Percentiles rank a stretch among this genome's conserved stretches.
These are phyloP conservation scores for Aspergillus bertholletiae DNA, from an alignment of 495 filamentous ascomycete genomes.

Conservation along the genomic window DNA sequence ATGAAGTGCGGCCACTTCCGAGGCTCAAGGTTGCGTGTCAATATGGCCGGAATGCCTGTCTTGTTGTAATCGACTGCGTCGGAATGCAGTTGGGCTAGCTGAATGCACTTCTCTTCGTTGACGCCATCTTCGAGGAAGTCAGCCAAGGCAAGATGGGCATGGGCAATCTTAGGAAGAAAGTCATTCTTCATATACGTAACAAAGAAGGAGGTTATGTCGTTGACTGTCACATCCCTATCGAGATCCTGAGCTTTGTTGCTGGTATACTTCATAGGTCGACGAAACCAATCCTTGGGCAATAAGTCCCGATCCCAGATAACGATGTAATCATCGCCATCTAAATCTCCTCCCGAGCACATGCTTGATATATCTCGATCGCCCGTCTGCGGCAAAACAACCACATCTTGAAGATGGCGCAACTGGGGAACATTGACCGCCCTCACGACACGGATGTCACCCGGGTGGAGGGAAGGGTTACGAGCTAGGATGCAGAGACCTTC, in stretches of 20 bases:
- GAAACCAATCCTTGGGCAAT: conserved; percentile 64
- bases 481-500: conserved; percentile 79
- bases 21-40: conserved; percentile 58
- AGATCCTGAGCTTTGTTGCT: conserved; percentile 48
- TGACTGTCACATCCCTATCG: conserved; percentile 55
- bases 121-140: conserved; percentile 63
- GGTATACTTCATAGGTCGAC: conserved; percentile 70
- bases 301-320: conserved; percentile 88
- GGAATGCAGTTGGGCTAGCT: conserved; percentile 80
- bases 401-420: conserved; percentile 72
- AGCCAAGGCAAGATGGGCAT: conserved; percentile 75
- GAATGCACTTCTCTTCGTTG: conserved; percentile 65
- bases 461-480: conserved; percentile 91
- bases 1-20: conserved; percentile 84
- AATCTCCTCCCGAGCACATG: conserved; percentile 95
- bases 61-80: conserved; percentile 92
- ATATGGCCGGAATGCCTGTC: conserved; percentile 70
- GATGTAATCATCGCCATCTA: conserved; percentile 94
- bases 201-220: conserved; percentile 80
- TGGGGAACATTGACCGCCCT: conserved; percentile 71
- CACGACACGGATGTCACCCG: conserved; percentile 88
- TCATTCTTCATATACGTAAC: conserved; percentile 94
- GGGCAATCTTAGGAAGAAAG: conserved; percentile 71
- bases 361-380: conserved; percentile 83
- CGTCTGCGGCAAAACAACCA: conserved; percentile 80